Evolutionary conservation across 805 yeast genomes (phyloP), one percentile per base, ranked within the genome.

Genomic region (Wickerhamiella bombiphila): DNA sequence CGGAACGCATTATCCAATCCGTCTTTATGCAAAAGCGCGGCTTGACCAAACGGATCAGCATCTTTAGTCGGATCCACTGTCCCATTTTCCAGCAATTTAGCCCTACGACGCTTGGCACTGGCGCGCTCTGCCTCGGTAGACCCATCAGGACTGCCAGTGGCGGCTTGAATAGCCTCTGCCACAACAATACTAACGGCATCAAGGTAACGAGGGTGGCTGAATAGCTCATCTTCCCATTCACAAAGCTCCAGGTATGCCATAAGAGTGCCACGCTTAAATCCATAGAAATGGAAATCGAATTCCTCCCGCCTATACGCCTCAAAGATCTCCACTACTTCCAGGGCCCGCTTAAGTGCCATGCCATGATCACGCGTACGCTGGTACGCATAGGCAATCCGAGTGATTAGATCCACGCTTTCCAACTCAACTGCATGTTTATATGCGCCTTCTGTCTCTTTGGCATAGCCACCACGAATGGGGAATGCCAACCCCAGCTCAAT

Each of bases 281-380:
- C 80, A 56, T 82, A 91, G 33, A 80, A 76, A 56, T 91, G 97
- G 76, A 88, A 91, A 56, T 91, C 99, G 45, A 79, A 68, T 61
- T 91, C 96, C 54, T 91, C 98, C 44, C 71, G 72, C 52, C 65
- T 70, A 59, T 74, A 85, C 37, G 74, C 79, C 32, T 72, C 67
- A 58, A 74, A 85, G 22, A 80, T 70, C 42, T 73, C 72, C 35
- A 73, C 62, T 33, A 85, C 66, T 2, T 82, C 75, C 30, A 62
- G 57, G 54, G 69, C 81, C 50, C 97, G 70, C 59, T 91, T 91
- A 44, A 85, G 60, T 0, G 96, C 74, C 46, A 91, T 59, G 0
- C 93, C 94, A 19, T 58, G 62, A 34, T 68, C 58, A 46, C 72
- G 78, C 31, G 72, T 50, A 49, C 95, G 71, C 36, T 61, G 57